A percentile compares a stretch with the other conserved stretches of the same genome.
phyloP scores from a whole-genome alignment of 192 early-diverging fungal species.

The Coemansia sp. region DNA sequence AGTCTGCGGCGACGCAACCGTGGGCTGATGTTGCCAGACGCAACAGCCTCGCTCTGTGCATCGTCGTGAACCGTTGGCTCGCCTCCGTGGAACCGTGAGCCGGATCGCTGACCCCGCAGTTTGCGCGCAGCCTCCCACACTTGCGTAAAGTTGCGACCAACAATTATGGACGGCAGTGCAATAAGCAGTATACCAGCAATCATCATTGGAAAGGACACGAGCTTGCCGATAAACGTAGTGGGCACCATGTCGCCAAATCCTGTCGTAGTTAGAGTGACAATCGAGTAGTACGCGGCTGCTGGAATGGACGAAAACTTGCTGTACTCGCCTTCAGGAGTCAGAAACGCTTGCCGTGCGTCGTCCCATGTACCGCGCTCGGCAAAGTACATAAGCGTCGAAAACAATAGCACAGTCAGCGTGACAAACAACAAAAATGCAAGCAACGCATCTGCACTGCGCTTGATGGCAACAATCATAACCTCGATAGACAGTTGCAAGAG shows the following conservation, averaged over 20 bases:
- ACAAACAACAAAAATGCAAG: conserved; percentile 72
- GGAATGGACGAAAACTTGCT: conserved; percentile 79
- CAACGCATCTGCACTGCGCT: conserved; percentile 70
- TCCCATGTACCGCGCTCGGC: conserved; percentile 78
- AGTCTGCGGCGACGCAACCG: conserved; percentile 18
- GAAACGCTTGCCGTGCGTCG: conserved; percentile 60
- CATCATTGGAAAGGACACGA: conserved; percentile 79
- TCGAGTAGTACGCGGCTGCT: conserved; percentile 71
- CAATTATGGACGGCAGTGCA: conserved; percentile 79
- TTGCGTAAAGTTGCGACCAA: conserved; percentile 76
- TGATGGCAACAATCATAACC: conserved; percentile 77
- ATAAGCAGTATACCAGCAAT: conserved; percentile 78
- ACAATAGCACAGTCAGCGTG: conserved; percentile 66
- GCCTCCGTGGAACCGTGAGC: conserved; percentile 21
- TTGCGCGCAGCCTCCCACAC: conserved; percentile 71
- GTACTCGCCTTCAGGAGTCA: conserved; percentile 64
- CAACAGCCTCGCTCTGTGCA: not conserved
- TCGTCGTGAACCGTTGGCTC: conserved; percentile 22
- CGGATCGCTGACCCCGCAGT: conserved; percentile 27
- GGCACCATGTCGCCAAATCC: conserved; percentile 81
- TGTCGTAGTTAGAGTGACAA: conserved; percentile 78
- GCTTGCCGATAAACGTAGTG: conserved; percentile 73
- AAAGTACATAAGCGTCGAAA: conserved; percentile 77
- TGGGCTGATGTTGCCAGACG: conserved; percentile 20
- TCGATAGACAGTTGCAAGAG: conserved; percentile 80